Evolutionary conservation across 345 rosid genomes (phyloP), one percentile per base, ranked within the genome.

Genomic region (Rubroshorea leprosula): DNA sequence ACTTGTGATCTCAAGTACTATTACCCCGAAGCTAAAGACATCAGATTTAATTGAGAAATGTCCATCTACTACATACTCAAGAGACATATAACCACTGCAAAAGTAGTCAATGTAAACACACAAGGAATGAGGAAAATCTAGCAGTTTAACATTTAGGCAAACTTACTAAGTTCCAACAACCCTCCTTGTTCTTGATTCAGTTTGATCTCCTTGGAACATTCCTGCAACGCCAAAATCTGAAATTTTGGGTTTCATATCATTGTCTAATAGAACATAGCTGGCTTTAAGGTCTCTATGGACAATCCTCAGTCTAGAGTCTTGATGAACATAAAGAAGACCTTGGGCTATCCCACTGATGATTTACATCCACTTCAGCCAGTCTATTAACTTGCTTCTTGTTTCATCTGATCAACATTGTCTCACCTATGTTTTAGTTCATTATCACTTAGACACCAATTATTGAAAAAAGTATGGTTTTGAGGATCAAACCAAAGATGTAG

Each of bases 151-250:
- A 10, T 11, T 5, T 6, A 35, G 41, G 7, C 12, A 35, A 6
- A 31, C 82, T 71, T 69, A 81, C 79, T 68, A 69, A 46, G 83
- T 76, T 27, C 83, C 76, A 0, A 72, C 72, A 6, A 81, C 76
- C 44, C 70, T 61, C 3, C 57, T 69, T 50, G 79, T 77, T 41
- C 55, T 68, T 39, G 65, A 78, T 35, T 50, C 54, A 1, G 45
- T 35, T 14, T 61, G 51, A 25, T 72, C 68, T 35, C 52, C 67
- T 0, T 31, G 43, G 0, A 72, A 72, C 7, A 58, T 65, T 59
- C 70, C 68, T 18, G 76, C 67, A 51, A 76, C 31, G 14, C 80
- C 74, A 15, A 76, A 76, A 27, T 76, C 80, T 0, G 74, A 56
- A n/a, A 76, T 55, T 43, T 72, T 66, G 0, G 77, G 77, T 2